Conservation (phyloP, 2,329 filamentous ascomycete species). For the Xylaria sp. region DNA sequence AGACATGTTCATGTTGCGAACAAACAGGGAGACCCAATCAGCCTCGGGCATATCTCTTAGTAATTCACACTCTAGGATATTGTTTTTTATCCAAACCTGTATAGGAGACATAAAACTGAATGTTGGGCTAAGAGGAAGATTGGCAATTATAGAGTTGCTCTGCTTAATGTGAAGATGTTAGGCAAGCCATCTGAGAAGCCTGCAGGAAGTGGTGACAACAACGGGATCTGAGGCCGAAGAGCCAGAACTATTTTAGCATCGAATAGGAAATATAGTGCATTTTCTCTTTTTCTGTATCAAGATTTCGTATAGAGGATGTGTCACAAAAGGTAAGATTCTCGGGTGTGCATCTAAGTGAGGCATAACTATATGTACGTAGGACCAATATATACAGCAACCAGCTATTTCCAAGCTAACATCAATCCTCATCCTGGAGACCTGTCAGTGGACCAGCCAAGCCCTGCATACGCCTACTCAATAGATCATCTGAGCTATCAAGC, state of each 20-base stretch:
- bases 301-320: no score
- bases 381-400: slow-evolving; percentile 13
- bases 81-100: background rate
- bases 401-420: background rate
- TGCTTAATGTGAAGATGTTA: background rate
- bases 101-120: background rate
- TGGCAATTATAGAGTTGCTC: background rate
- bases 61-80: background rate
- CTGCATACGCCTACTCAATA: slow-evolving; percentile 63
- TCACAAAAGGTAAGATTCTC: background rate
- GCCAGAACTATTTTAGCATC: background rate
- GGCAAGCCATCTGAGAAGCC: background rate
- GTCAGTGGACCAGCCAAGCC: slow-evolving; percentile 61
- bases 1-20: no score
- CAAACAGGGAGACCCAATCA: no score
- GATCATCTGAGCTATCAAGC: slow-evolving; percentile 62
- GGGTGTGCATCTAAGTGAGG: background rate
- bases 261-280: background rate
- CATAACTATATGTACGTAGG: background rate
- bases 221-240: background rate
- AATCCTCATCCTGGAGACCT: slow-evolving; percentile 49
- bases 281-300: no score
- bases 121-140: background rate
- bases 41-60: background rate
- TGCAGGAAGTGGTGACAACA: background rate